Evolutionary conservation across 1,284 basidiomycete genomes (phyloP).

Genomic region (Porogramme epimiltina): DNA sequence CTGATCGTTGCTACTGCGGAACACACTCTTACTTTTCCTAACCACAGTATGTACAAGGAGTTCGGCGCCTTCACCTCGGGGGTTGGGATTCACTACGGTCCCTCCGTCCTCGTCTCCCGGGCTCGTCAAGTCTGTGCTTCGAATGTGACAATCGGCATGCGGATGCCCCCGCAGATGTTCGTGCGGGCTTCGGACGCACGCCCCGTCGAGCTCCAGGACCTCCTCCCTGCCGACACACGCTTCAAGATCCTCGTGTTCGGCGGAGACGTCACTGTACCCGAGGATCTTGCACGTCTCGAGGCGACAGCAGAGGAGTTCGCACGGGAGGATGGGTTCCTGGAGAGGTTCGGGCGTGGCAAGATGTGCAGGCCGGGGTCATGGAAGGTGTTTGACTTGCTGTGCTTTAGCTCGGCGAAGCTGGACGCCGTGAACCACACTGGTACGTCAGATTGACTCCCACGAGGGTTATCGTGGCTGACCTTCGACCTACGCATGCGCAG

Average conservation of each 20-base stretch:
- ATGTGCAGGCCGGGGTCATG: slow-evolving; percentile 33
- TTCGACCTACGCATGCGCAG: neutral
- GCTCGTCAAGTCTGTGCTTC: slow-evolving; percentile 47
- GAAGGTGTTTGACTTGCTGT: slow-evolving; percentile 61
- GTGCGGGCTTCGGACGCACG: slow-evolving; percentile 65
- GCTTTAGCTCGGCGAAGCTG: slow-evolving; percentile 51
- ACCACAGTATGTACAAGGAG: slow-evolving; percentile 53
- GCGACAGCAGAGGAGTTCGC: slow-evolving; percentile 46
- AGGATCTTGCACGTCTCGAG: slow-evolving; percentile 42
- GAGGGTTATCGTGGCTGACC: neutral
- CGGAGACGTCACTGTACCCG: slow-evolving; percentile 49
- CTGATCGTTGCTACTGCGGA: neutral
- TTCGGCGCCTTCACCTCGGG: slow-evolving; percentile 65
- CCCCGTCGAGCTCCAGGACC: slow-evolving; percentile 68
- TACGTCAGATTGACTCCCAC: neutral
- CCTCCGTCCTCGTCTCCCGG: slow-evolving; percentile 51
- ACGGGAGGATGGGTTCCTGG: slow-evolving; percentile 39
- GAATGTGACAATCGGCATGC: slow-evolving; percentile 57
- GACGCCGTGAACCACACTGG: slow-evolving; percentile 45
- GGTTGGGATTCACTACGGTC: slow-evolving; percentile 62
- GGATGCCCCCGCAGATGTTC: slow-evolving; percentile 60
- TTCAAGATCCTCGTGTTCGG: slow-evolving; percentile 54
- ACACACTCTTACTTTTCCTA: neutral
- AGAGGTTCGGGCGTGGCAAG: slow-evolving; percentile 26
- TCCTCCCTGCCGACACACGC: slow-evolving; percentile 67